phyloP scores from a whole-genome alignment of 208 protist species.

The Trichomonas vaginalis region DNA sequence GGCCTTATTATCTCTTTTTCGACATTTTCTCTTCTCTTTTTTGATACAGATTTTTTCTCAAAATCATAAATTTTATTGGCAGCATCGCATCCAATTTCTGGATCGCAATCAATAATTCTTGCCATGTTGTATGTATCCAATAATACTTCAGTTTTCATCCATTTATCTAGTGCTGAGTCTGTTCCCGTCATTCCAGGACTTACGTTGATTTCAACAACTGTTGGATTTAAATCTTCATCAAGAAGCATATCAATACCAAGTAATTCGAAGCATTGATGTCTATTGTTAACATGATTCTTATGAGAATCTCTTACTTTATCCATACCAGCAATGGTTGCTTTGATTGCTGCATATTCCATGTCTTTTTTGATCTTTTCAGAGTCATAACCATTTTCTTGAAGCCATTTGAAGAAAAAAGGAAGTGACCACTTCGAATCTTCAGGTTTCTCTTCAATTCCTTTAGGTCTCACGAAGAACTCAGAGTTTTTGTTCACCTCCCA shows the following conservation, averaged over 20 bases:
- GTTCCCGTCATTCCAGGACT: constrained; percentile 17
- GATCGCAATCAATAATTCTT: neutral
- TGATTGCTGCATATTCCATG: neutral
- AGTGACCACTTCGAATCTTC: constrained; percentile 34
- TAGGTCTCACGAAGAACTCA: neutral
- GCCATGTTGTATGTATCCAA: neutral
- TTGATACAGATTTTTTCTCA: neutral
- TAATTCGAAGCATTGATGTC: constrained; percentile 66
- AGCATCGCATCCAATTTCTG: neutral
- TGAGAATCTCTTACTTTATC: constrained; percentile 22
- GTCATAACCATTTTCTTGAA: neutral
- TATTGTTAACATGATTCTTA: neutral
- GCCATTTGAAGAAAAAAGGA: neutral
- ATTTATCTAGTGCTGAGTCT: neutral
- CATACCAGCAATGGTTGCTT: constrained; percentile 24
- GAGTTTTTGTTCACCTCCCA: constrained; percentile 30
- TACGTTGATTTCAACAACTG: constrained; percentile 80
- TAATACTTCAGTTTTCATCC: neutral
- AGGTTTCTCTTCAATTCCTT: neutral
- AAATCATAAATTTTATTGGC: neutral
- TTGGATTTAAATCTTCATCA: constrained; percentile 65
- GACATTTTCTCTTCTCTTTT: neutral
- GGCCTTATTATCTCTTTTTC: neutral
- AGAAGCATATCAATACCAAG: constrained; percentile 81
- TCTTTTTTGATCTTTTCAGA: neutral